Evolutionary conservation across 768 basidiomycete species (phyloP).

Genomic region (Pholiota microspora): DNA sequence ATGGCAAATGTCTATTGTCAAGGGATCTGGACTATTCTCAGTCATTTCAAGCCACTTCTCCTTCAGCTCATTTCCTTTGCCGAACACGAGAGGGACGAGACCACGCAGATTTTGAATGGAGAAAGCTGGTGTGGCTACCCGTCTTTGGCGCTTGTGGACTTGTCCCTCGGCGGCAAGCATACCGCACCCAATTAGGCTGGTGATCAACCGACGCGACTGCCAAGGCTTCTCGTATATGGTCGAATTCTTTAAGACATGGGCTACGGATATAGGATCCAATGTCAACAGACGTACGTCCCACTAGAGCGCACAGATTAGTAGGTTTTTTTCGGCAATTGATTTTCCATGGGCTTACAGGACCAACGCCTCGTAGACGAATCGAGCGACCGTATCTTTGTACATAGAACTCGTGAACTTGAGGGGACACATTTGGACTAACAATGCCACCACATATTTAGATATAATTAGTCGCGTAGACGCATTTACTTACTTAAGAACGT

Average conservation of each 20-base stretch:
- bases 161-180: slow-evolving; percentile 79
- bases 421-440: slow-evolving; percentile 57
- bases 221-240: slow-evolving; percentile 82
- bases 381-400: slow-evolving; percentile 64
- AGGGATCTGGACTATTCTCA: slow-evolving; percentile 13
- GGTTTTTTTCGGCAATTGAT: background rate
- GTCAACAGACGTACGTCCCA: slow-evolving; percentile 81
- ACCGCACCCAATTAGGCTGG: slow-evolving; percentile 77
- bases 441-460: slow-evolving; percentile 9
- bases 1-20: slow-evolving; percentile 67
- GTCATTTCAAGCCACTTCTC: slow-evolving; percentile 59
- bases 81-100: slow-evolving; percentile 69
- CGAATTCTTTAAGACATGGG: slow-evolving; percentile 72
- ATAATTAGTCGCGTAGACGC: background rate
- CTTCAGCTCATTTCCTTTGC: slow-evolving; percentile 60
- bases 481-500: slow-evolving; percentile 55
- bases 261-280: slow-evolving; percentile 72
- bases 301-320: slow-evolving; percentile 35
- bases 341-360: slow-evolving; percentile 51
- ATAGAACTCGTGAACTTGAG: slow-evolving; percentile 49
- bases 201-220: slow-evolving; percentile 73
- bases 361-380: slow-evolving; percentile 64
- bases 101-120: slow-evolving; percentile 75
- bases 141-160: slow-evolving; percentile 76
- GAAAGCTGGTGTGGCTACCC: slow-evolving; percentile 76